Conservation (phyloP, 352 stramenopile genomes). For the Phytopythium helicoides region DNA sequence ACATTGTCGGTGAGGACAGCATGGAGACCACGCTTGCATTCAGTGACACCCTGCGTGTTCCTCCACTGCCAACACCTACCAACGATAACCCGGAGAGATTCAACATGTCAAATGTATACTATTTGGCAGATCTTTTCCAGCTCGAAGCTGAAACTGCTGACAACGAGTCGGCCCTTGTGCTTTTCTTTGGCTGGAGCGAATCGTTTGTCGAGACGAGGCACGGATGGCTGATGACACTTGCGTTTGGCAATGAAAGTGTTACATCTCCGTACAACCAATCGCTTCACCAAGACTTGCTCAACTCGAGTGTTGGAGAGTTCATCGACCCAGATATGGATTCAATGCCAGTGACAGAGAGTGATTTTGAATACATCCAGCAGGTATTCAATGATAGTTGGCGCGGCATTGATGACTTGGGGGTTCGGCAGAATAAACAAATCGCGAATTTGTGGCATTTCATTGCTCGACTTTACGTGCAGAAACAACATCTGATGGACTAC, state of each 20-base stretch:
- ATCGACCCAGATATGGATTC: slow-evolving; percentile 50
- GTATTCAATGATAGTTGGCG: slow-evolving; percentile 60
- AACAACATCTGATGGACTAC: slow-evolving; percentile 38
- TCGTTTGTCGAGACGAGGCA: slow-evolving; percentile 29
- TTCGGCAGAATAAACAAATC: slow-evolving; percentile 43
- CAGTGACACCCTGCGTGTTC: slow-evolving; percentile 56
- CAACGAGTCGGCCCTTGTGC: slow-evolving; percentile 16
- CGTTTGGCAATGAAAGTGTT: slow-evolving; percentile 39
- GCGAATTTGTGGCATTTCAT: slow-evolving; percentile 40
- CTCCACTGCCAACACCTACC: slow-evolving; percentile 47
- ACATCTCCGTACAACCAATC: slow-evolving; percentile 50
- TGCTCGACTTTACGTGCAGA: slow-evolving; percentile 43
- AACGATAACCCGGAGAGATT: slow-evolving; percentile 36
- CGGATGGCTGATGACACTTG: slow-evolving; percentile 19
- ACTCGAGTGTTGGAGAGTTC: slow-evolving; percentile 33
- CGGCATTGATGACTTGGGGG: slow-evolving; percentile 33
- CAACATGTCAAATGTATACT: slow-evolving; percentile 44
- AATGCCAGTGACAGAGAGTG: slow-evolving; percentile 23
- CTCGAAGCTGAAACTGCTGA: slow-evolving; percentile 24
- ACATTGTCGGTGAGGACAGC: slow-evolving; percentile 28
- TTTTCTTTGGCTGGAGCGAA: slow-evolving; percentile 59
- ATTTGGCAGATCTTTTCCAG: slow-evolving; percentile 41
- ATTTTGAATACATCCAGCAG: slow-evolving; percentile 33
- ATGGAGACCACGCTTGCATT: slow-evolving; percentile 46
- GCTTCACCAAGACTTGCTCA: slow-evolving; percentile 41